Evolutionary conservation across 139 green algal species (phyloP).

Genomic region (Nannochloris sp.): DNA sequence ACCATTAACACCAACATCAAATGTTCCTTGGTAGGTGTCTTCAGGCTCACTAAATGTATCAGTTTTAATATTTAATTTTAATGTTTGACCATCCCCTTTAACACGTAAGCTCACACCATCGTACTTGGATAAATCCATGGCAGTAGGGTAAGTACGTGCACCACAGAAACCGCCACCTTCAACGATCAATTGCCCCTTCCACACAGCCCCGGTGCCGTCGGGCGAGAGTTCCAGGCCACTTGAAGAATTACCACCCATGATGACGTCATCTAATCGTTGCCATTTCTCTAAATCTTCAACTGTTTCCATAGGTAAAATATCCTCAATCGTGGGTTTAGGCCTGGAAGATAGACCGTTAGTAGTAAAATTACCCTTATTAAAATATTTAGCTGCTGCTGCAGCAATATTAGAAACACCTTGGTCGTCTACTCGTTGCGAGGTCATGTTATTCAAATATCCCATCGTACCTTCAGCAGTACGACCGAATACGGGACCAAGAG

Average conservation of each 20-base stretch:
- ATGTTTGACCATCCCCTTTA: slow-evolving; percentile 66
- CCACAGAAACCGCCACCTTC: slow-evolving; percentile 88
- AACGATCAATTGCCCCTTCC: slow-evolving; percentile 61
- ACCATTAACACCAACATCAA: slow-evolving; percentile 54
- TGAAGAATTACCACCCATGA: slow-evolving; percentile 48
- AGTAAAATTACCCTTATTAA: no score
- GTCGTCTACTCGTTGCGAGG: slow-evolving; percentile 64
- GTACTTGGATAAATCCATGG: slow-evolving; percentile 31
- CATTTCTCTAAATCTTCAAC: slow-evolving; percentile 44
- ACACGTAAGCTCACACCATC: slow-evolving; percentile 64
- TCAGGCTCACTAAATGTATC: slow-evolving; percentile 57
- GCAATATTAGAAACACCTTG: slow-evolving; percentile 45
- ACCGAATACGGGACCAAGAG: slow-evolving; percentile 57
- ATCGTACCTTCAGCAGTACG: slow-evolving; percentile 51
- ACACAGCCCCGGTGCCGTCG: slow-evolving; percentile 50
- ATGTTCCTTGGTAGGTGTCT: slow-evolving; percentile 75
- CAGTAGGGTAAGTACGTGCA: slow-evolving; percentile 32
- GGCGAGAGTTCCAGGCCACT: slow-evolving; percentile 34
- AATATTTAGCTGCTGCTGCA: slow-evolving; percentile 14
- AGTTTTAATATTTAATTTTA: slow-evolving; percentile 90
- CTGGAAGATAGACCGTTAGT: no score
- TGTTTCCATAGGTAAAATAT: slow-evolving; percentile 51
- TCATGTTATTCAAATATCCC: slow-evolving; percentile 66
- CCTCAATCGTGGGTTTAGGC: background rate
- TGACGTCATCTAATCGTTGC: slow-evolving; percentile 36